Evolutionary conservation across 1,139 yeast genomes (phyloP).

Genomic region (Saccharomycopsis hybrid): DNA sequence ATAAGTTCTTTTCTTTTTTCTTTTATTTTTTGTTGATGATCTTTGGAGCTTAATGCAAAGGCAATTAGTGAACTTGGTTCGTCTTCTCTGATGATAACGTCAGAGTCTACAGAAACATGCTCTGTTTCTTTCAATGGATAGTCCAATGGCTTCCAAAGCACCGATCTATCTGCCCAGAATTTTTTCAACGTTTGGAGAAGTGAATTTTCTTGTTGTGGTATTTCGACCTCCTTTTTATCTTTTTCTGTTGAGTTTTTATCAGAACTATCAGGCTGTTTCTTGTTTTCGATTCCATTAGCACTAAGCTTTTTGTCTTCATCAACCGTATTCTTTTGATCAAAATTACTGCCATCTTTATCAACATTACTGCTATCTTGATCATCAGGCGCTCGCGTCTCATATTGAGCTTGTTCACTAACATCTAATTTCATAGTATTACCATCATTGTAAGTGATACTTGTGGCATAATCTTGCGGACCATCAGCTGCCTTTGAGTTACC

Average conservation of each 20-base stretch:
- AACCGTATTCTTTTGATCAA: constrained; percentile 20
- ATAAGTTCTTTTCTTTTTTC: constrained; percentile 21
- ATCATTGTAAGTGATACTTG: no score
- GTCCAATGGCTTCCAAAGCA: constrained; percentile 87
- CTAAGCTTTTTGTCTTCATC: constrained; percentile 25
- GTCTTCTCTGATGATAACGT: constrained; percentile 90
- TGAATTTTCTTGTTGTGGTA: constrained; percentile 57
- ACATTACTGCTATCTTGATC: background rate
- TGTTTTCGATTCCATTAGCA: constrained; percentile 18
- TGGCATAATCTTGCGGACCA: no score
- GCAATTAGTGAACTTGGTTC: constrained; percentile 96
- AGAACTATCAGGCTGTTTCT: background rate
- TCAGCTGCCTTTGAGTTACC: no score
- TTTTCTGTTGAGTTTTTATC: constrained; percentile 1
- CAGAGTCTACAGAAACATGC: constrained; percentile 90
- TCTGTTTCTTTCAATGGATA: constrained; percentile 79
- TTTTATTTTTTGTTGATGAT: constrained; percentile 63
- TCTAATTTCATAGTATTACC: no score
- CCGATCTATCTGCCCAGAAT: constrained; percentile 97
- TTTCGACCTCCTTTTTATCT: constrained; percentile 20
- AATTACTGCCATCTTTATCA: background rate
- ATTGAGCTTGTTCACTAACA: no score
- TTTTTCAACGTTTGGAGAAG: constrained; percentile 77
- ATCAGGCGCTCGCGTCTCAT: background rate
- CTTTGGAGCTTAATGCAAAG: constrained; percentile 80